phyloP scores from a whole-genome alignment of 1,139 yeast species.

The Kodamaea fungicola region DNA sequence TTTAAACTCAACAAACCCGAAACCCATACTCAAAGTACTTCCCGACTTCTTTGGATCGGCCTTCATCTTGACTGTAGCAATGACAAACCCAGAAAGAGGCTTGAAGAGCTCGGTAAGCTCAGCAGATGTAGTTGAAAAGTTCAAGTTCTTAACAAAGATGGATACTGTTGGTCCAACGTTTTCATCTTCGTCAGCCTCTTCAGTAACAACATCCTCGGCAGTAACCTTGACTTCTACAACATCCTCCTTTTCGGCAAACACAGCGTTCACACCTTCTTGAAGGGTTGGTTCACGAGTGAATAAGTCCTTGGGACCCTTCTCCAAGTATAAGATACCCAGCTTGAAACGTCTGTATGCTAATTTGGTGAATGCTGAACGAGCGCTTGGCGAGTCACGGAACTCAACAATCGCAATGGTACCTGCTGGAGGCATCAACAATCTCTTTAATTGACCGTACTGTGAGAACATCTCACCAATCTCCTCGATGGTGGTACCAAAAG shows the following conservation, averaged over 20 bases:
- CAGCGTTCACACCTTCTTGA: conserved; percentile 25
- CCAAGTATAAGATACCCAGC: conserved; percentile 80
- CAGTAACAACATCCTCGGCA: conserved; percentile 40
- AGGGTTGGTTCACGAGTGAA: conserved; percentile 57
- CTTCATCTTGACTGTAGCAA: conserved; percentile 82
- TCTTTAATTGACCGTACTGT: conserved; percentile 73
- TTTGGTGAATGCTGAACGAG: conserved; percentile 85
- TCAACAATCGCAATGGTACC: conserved; percentile 97
- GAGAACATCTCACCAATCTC: conserved; percentile 81
- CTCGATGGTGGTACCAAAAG: conserved; percentile 75
- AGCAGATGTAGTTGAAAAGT: conserved; percentile 69
- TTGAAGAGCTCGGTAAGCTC: conserved; percentile 62
- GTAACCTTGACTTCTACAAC: conserved; percentile 43
- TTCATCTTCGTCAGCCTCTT: conserved; percentile 36
- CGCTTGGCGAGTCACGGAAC: conserved; percentile 77
- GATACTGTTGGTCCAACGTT: conserved; percentile 75
- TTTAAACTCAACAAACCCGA: conserved; percentile 90
- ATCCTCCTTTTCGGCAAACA: conserved; percentile 15
- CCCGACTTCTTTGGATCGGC: conserved; percentile 78
- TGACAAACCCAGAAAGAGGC: conserved; percentile 71
- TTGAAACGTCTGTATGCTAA: conserved; percentile 85
- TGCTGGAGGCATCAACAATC: conserved; percentile 91
- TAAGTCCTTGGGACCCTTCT: conserved; percentile 87
- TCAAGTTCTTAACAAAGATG: conserved; percentile 86
- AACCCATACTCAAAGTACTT: conserved; percentile 83